These are phyloP conservation scores for Pythium guiyangense DNA, from an alignment of 352 stramenopile species.

Conservation along the genomic window DNA sequence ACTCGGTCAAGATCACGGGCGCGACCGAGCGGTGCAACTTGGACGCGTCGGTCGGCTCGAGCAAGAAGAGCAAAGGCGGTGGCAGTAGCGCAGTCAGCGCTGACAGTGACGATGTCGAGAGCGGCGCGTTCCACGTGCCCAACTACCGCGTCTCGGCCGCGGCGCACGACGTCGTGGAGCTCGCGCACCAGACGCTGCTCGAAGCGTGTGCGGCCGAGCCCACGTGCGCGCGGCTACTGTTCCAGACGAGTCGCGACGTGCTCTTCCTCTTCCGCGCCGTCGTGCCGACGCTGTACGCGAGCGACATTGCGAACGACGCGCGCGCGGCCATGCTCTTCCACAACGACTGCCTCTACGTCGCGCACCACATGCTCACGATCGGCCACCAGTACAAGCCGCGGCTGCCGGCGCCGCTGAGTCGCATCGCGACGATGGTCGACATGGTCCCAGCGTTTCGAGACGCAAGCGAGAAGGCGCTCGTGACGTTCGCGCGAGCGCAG, in stretches of 20 bases:
- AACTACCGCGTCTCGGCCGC: conserved; percentile 57
- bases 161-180: conserved; percentile 54
- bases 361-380: conserved; percentile 75
- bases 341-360: conserved; percentile 83
- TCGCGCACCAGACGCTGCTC: conserved; percentile 58
- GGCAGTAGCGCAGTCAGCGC: conserved; percentile 3
- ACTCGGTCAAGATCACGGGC: conserved; percentile 52
- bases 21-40: conserved; percentile 55
- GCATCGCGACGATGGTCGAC: conserved; percentile 74
- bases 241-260: conserved; percentile 74
- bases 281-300: conserved; percentile 61
- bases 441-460: conserved; percentile 70
- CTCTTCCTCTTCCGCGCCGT: conserved; percentile 70
- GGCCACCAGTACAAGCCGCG: conserved; percentile 68
- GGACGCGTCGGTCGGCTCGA: conserved; percentile 23
- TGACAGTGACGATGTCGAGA: conserved; percentile 30
- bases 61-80: conserved; percentile 13
- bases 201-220: conserved; percentile 46
- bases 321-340: conserved; percentile 76
- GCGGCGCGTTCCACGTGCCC: conserved; percentile 56
- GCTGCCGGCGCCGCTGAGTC: conserved; percentile 45
- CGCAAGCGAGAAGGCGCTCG: conserved; percentile 48
- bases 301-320: conserved; percentile 59
- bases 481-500: conserved; percentile 30
- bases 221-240: conserved; percentile 49